phyloP scores from a whole-genome alignment of 441 rosid species.

The Brassica balearica region DNA sequence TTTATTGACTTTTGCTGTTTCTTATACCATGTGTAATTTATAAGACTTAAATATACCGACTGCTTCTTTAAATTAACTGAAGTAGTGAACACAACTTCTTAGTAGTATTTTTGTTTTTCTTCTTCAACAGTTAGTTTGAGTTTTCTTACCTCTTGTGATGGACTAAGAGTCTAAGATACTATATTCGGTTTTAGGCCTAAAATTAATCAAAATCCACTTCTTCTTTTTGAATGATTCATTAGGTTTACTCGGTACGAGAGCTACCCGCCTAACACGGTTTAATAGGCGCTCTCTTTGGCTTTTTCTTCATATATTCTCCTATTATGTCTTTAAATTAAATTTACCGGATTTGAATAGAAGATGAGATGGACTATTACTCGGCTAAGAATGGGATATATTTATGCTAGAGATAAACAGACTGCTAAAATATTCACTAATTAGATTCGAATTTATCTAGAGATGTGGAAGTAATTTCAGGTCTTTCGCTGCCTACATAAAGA shows the following conservation, averaged over 20 bases:
- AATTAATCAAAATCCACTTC: too few species aligned
- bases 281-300: background rate
- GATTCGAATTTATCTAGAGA: background rate
- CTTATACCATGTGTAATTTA: background rate
- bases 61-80: background rate
- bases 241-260: background rate
- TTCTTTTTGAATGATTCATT: background rate
- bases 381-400: conserved; percentile 16
- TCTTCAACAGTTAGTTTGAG: too few species aligned
- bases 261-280: background rate
- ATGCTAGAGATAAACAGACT: background rate
- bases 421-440: conserved; percentile 2
- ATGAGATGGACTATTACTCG: background rate
- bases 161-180: too few species aligned
- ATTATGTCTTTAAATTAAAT: background rate
- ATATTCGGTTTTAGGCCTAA: too few species aligned
- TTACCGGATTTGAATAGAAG: background rate
- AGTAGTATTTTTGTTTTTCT: background rate
- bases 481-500: conserved; percentile 2
- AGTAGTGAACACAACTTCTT: background rate
- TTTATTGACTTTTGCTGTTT: background rate
- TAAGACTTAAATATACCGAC: background rate
- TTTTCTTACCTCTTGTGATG: too few species aligned
- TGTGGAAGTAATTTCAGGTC: background rate
- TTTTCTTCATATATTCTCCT: background rate